A percentile compares a stretch with the other conserved stretches of the same genome.
Evolutionary conservation across 345 rosid species (phyloP).

Genomic region (Psidium friedrichsthalianum): DNA sequence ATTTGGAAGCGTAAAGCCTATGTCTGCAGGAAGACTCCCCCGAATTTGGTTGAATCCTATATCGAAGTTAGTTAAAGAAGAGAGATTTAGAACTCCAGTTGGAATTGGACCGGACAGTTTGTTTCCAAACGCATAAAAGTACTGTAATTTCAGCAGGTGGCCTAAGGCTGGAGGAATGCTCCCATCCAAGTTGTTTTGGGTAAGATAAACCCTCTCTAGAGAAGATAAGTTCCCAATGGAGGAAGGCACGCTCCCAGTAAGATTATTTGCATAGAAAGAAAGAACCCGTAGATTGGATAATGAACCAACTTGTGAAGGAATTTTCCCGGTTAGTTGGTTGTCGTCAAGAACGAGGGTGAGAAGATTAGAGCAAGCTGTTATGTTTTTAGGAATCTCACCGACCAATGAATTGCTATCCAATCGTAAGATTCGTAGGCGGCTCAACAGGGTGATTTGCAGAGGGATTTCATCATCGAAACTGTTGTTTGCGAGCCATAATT

Average conservation of each 20-base stretch:
- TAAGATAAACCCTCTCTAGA: neutral
- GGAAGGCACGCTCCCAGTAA: neutral
- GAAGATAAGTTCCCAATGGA: neutral
- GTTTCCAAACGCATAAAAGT: neutral
- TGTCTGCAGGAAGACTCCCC: neutral
- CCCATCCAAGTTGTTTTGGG: neutral
- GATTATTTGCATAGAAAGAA: neutral
- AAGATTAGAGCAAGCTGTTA: neutral
- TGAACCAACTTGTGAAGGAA: neutral
- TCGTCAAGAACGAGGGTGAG: fast-evolving
- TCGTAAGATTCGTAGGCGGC: neutral
- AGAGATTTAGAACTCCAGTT: neutral
- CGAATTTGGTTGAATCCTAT: neutral
- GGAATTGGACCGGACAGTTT: neutral
- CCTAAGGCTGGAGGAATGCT: neutral
- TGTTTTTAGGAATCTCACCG: neutral
- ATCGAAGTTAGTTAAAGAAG: neutral
- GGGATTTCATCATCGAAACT: neutral
- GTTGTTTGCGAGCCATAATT: neutral
- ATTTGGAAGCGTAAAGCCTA: neutral
- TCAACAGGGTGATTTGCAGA: neutral
- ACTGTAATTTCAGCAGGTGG: neutral
- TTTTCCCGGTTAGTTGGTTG: neutral
- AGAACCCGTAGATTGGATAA: neutral
- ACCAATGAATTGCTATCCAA: neutral